Conservation (phyloP, 2,329 filamentous ascomycete genomes). For the Tolypocladium pustulatum region DNA sequence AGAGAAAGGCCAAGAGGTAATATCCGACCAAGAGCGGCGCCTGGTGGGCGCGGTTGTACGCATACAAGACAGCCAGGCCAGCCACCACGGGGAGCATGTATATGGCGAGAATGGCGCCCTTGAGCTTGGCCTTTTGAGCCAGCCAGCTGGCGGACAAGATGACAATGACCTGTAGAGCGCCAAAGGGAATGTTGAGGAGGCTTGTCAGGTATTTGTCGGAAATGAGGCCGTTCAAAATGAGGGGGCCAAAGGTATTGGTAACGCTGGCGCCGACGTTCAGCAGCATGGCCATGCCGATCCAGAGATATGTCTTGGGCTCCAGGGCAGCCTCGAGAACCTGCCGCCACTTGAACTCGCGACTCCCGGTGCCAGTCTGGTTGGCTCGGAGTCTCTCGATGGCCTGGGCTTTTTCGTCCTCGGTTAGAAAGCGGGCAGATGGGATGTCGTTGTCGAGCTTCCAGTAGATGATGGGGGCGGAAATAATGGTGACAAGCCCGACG, state of each 20-base stretch:
- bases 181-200: conserved; percentile 58
- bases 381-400: conserved; percentile 61
- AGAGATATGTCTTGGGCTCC: conserved; percentile 47
- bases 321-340: conserved; percentile 46
- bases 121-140: conserved; percentile 44
- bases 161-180: conserved; percentile 47
- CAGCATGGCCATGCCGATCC: conserved; percentile 47
- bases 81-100: conserved; percentile 51
- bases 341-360: conserved; percentile 55
- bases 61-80: conserved; percentile 45
- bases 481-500: conserved; percentile 49
- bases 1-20: conserved; percentile 57
- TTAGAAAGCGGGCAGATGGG: conserved; percentile 44
- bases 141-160: conserved; percentile 49
- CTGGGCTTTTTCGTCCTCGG: conserved; percentile 53
- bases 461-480: conserved; percentile 47
- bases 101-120: conserved; percentile 41
- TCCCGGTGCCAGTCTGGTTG: conserved; percentile 68
- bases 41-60: conserved; percentile 33
- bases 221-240: conserved; percentile 51
- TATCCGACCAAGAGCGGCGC: conserved; percentile 45
- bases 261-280: conserved; percentile 56
- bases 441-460: conserved; percentile 51
- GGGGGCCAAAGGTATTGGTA: conserved; percentile 53
- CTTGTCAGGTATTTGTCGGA: conserved; percentile 47